Evolutionary conservation across 345 rosid genomes (phyloP).

Genomic region (Populus simonii): DNA sequence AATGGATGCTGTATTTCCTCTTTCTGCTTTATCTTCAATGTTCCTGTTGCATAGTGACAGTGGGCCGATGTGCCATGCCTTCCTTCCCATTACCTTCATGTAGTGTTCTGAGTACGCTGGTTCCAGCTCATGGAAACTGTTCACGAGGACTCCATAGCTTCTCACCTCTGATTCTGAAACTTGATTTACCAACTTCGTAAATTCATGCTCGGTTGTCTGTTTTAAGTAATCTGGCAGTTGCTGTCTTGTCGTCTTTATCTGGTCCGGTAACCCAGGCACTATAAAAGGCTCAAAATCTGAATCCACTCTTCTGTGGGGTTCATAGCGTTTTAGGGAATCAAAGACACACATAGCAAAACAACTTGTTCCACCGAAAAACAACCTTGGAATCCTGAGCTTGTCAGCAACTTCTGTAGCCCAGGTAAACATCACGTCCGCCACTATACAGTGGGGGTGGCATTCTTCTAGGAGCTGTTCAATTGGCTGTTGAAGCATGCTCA

Average conservation of each 20-base stretch:
- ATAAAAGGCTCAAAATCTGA: conserved; percentile 9
- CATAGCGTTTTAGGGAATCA: neutral
- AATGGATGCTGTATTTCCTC: neutral
- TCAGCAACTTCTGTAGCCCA: conserved; percentile 20
- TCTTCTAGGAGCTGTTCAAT: conserved; percentile 11
- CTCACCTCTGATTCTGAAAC: neutral
- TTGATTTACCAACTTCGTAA: neutral
- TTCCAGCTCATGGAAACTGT: conserved; percentile 11
- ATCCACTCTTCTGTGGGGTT: neutral
- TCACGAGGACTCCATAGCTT: conserved; percentile 1
- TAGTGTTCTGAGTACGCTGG: conserved; percentile 6
- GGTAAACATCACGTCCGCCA: conserved; percentile 13
- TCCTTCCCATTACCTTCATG: neutral
- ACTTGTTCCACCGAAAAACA: neutral
- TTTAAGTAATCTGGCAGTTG: neutral
- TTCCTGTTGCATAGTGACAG: conserved; percentile 5
- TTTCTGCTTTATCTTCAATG: neutral
- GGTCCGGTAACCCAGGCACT: conserved; percentile 8
- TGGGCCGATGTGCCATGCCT: conserved; percentile 12
- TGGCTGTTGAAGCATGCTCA: conserved; percentile 11
- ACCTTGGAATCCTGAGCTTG: conserved; percentile 14
- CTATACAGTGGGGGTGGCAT: conserved; percentile 14
- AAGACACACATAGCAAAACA: neutral
- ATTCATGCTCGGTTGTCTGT: neutral
- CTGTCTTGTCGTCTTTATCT: conserved; percentile 1